phyloP scores from a whole-genome alignment of 495 filamentous ascomycete genomes.

The Cercophora sp. region DNA sequence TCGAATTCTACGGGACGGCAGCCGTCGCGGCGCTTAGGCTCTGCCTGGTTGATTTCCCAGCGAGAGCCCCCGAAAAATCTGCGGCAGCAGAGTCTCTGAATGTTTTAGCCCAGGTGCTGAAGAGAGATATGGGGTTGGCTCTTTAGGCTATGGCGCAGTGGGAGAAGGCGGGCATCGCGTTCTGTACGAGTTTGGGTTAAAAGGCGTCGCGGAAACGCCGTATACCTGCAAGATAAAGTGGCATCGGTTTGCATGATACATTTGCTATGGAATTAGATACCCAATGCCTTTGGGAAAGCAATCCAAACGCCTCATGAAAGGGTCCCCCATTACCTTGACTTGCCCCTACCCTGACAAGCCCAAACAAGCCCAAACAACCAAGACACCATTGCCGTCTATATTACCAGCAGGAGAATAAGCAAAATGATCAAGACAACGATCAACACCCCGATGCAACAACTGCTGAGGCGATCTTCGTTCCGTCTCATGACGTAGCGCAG shows the following conservation, averaged over 20 bases:
- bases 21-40: constrained; percentile 60
- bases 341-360: not conserved
- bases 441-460: constrained; percentile 84
- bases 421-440: constrained; percentile 82
- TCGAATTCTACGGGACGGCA: constrained; percentile 71
- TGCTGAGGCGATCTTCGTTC: constrained; percentile 89
- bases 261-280: constrained; percentile 4
- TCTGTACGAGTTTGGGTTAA: too few relatives aligned
- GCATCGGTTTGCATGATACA: not conserved
- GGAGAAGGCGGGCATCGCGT: too few relatives aligned
- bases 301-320: constrained; percentile 5
- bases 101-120: constrained; percentile 56
- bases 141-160: too few relatives aligned
- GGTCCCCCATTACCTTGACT: not conserved
- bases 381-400: constrained; percentile 32
- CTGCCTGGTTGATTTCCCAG: constrained; percentile 66
- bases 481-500: constrained; percentile 77
- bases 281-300: constrained; percentile 1
- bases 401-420: constrained; percentile 62
- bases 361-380: not conserved
- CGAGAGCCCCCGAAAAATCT: constrained; percentile 42
- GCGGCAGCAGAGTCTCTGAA: constrained; percentile 55
- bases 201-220: too few relatives aligned
- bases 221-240: too few relatives aligned
- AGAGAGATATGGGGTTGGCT: constrained; percentile 54